Base-by-base conservation (phyloP, 805 yeast genomes). In the Candida broadrunensis region DNA sequence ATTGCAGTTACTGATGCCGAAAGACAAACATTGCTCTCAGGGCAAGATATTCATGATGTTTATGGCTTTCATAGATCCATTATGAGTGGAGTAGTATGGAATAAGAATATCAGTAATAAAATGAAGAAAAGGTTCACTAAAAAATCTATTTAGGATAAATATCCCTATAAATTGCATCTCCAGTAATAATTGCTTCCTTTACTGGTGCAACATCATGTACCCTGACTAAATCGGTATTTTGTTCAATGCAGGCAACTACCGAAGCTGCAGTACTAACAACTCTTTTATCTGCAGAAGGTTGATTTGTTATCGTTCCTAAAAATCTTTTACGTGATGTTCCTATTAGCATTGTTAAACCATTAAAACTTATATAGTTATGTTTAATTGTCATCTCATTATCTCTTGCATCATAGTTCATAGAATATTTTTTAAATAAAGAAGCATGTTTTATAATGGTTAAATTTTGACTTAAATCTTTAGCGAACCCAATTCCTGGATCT, bases 401-500 rank as follows among this genome's bases (percentile, higher is more conserved):
- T 11, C 35, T 21, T 33, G 51, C 42, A 19, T 55, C 51, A 7
- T 48, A 39, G 23, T 50, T 40, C 6, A 53, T 50, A 1, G 80
- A 65, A 50, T 80, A 83, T 23, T 66, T 61, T 55, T 82, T 82
- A 52, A 70, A 52, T 69, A 60, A 23, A 45, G 50, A 36, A 62
- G 76, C 44, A 72, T 78, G 70, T 45, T 79, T 74, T 21, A 93
- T 72, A 1, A 88, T 51, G 17, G 73, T 72, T 24, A 90, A 49
- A 58, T 90, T 91, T 54, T 90, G 96, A 6, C 57, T 49, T n/a
- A 74, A 51, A 39, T 73, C 75, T 59, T 93, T 93, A n/a, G 98
- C 97, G 63, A 93, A 93, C 2, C 99, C 99, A 32, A 93, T 64
- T 2, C 99, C 99, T 0, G 99, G 99, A 58, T 93, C 99, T 3